Evolutionary conservation across 176 grass and related monocot species (phyloP).

Genomic region (Aechmea fasciata): DNA sequence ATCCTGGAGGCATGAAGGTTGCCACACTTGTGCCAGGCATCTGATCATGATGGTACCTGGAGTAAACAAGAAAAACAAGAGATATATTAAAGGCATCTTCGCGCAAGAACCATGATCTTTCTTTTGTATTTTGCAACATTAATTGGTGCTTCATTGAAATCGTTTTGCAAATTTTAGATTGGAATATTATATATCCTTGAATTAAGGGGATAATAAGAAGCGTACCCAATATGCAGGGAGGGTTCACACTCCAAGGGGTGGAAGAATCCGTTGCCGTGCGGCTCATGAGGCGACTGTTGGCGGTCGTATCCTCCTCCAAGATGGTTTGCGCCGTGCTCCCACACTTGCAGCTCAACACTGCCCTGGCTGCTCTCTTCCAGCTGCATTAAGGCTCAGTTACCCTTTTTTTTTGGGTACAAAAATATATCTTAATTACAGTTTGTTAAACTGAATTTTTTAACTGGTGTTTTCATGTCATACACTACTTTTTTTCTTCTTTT

Average conservation of each 20-base stretch:
- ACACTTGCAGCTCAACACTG: conserved; percentile 44
- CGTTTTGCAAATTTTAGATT: neutral
- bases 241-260: conserved; percentile 75
- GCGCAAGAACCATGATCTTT: neutral
- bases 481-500: too few species aligned
- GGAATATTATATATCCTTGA: neutral
- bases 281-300: conserved; percentile 41
- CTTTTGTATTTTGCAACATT: too few species aligned
- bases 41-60: conserved; percentile 68
- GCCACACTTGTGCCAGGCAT: conserved; percentile 61
- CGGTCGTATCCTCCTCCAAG: conserved; percentile 42
- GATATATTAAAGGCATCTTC: neutral
- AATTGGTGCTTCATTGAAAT: neutral
- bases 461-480: too few species aligned
- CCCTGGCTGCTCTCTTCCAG: conserved; percentile 64
- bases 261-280: conserved; percentile 61
- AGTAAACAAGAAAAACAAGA: neutral
- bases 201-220: neutral
- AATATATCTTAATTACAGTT: too few species aligned
- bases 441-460: too few species aligned
- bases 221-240: conserved; percentile 78
- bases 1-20: conserved; percentile 57
- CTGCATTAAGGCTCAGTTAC: conserved; percentile 25
- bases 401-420: too few species aligned
- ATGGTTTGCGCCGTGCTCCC: conserved; percentile 55